Evolutionary conservation across 2,329 filamentous ascomycete species (phyloP), one percentile per base, ranked within the genome.

Genomic region (Pseudopithomyces maydicus): DNA sequence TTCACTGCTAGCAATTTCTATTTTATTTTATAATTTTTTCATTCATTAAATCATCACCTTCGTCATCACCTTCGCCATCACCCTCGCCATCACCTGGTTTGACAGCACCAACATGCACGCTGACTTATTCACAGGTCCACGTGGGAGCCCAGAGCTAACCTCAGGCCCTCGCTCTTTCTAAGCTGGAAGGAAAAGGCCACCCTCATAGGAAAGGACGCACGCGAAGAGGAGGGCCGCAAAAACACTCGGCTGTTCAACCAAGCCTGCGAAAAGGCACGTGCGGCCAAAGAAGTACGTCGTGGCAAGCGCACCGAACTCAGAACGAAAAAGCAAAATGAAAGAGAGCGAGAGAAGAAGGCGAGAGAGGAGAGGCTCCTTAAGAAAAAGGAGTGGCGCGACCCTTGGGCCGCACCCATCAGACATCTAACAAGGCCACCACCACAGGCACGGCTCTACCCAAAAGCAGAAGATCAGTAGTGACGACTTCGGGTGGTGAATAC

Each of bases 301-400:
- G 47, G 49, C 10, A 69, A 68, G 50, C 61, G 64, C 17, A 43
- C 23, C 1, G 65, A 63, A 52, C 65, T 69, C 50, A 62, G 65
- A 33, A 26, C 36, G 55, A 35, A 49, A 29, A 38, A 14, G 22
- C 26, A 36, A 32, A 17, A 19, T 4, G 43, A 8, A 19, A 22
- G 3, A n/a, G 23, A n/a, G 43, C 11, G 3, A n/a, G 23, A n/a
- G 43, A 29, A 29, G 29, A 26, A 26, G 5, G 19, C n/a, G 23
- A 26, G 17, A 6, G 19, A 11, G 19, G 29, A 47, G 7, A 23
- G 17, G 7, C 14, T 17, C 23, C 41, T 49, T 47, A 59, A 56
- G n/a, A n/a, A 10, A 38, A 26, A 15, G 14, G 48, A 35, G 47
- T 17, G 22, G 15, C 48, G n/a, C 39, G 19, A 19, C 29, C 14